A percentile compares a stretch with the other conserved stretches of the same genome.
phyloP scores from a whole-genome alignment of 495 filamentous ascomycete genomes.

The Tuber indicum region DNA sequence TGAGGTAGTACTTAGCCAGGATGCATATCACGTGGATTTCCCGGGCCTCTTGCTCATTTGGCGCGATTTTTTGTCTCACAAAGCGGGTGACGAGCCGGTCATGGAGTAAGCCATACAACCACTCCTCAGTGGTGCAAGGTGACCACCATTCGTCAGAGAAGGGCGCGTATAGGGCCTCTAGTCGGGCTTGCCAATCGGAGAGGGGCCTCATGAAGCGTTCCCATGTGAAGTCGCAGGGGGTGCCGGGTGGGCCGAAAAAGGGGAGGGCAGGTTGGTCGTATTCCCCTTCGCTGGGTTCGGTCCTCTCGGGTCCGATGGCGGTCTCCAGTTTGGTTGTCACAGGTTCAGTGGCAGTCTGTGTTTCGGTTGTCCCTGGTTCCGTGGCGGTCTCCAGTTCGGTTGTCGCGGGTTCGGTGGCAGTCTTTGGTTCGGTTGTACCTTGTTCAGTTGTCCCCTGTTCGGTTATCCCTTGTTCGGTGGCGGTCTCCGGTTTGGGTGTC shows the following conservation, averaged over 20 bases:
- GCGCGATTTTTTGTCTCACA: background rate
- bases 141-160: background rate
- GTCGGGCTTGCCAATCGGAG: background rate
- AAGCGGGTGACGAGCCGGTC: background rate
- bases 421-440: background rate
- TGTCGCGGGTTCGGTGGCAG: background rate
- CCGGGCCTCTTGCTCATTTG: background rate
- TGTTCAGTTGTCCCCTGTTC: background rate
- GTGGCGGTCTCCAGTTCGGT: background rate
- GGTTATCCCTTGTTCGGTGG: background rate
- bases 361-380: background rate
- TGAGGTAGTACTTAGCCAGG: background rate
- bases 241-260: background rate
- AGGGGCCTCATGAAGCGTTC: background rate
- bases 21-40: background rate
- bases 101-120: background rate
- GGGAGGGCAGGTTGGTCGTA: background rate
- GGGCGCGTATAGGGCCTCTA: background rate
- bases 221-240: background rate
- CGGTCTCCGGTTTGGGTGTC: no score
- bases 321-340: background rate
- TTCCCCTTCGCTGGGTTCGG: fast-evolving
- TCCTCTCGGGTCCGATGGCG: no score
- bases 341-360: background rate
- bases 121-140: background rate